Conservation (phyloP, 257 asterid species). For the Solanum tarapatanum region DNA sequence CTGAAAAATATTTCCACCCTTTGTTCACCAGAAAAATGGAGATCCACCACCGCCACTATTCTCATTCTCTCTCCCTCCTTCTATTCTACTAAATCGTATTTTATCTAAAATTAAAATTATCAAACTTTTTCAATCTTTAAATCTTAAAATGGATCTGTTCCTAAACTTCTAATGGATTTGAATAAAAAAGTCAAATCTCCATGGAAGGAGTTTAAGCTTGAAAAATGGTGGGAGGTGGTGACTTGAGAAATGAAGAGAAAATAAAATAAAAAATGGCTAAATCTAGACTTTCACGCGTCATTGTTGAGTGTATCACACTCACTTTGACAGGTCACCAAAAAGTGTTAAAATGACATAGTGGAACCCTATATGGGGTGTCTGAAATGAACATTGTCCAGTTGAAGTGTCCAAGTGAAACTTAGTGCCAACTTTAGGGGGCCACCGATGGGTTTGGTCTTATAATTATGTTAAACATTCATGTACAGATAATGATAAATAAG, state of each 20-base stretch:
- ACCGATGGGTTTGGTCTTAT: too few relatives aligned
- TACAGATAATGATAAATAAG: neutral
- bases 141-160: neutral
- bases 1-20: neutral
- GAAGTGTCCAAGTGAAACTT: too few relatives aligned
- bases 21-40: neutral
- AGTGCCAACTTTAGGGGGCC: too few relatives aligned
- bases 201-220: neutral
- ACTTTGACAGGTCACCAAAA: neutral
- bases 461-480: neutral
- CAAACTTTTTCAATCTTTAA: neutral
- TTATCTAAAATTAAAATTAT: too few relatives aligned
- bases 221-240: neutral
- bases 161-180: neutral
- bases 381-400: too few relatives aligned
- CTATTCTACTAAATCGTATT: neutral
- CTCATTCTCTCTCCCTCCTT: neutral
- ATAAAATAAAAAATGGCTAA: neutral
- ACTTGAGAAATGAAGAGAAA: neutral
- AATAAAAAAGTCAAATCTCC: neutral
- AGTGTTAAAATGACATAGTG: neutral
- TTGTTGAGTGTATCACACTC: neutral
- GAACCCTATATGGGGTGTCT: neutral
- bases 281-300: neutral
- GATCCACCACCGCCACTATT: neutral